Conservation (phyloP, 192 early-diverging fungal genomes). For the Mortierella hygrophila region DNA sequence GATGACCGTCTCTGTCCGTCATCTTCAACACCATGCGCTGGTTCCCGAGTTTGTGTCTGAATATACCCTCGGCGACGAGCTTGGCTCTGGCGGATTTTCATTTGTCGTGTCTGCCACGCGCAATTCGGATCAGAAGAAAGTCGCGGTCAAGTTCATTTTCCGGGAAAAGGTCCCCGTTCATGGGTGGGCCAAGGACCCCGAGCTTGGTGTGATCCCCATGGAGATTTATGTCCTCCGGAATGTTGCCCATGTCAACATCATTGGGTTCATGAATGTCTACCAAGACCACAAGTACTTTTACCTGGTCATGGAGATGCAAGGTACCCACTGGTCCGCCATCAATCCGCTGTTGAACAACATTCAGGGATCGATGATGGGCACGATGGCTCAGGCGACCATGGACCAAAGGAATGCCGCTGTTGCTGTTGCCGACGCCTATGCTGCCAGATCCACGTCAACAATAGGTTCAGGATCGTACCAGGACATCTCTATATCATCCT, state of each 20-base stretch:
- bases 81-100: conserved; percentile 79
- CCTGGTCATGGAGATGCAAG: conserved; percentile 71
- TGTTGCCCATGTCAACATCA: conserved; percentile 73
- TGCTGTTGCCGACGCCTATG: neutral
- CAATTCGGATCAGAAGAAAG: conserved; percentile 63
- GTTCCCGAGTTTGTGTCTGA: conserved; percentile 35
- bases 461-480: conserved; percentile 29
- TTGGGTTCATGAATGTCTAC: conserved; percentile 67
- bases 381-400: conserved; percentile 42
- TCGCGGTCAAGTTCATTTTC: conserved; percentile 84
- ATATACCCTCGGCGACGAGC: conserved; percentile 66
- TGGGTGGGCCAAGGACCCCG: conserved; percentile 60
- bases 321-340: conserved; percentile 61
- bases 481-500: conserved; percentile 28
- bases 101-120: conserved; percentile 72
- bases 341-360: conserved; percentile 43
- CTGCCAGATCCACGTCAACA: conserved; percentile 21
- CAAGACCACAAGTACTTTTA: conserved; percentile 63
- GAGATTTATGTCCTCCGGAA: conserved; percentile 67
- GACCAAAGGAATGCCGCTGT: conserved; percentile 9
- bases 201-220: conserved; percentile 63
- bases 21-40: conserved; percentile 22
- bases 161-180: conserved; percentile 64
- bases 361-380: conserved; percentile 24
- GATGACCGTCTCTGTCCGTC: conserved; percentile 40